Evolutionary conservation across 768 basidiomycete species (phyloP), one percentile per base, ranked within the genome.

Genomic region (Porphyrellus cyaneotinctus): DNA sequence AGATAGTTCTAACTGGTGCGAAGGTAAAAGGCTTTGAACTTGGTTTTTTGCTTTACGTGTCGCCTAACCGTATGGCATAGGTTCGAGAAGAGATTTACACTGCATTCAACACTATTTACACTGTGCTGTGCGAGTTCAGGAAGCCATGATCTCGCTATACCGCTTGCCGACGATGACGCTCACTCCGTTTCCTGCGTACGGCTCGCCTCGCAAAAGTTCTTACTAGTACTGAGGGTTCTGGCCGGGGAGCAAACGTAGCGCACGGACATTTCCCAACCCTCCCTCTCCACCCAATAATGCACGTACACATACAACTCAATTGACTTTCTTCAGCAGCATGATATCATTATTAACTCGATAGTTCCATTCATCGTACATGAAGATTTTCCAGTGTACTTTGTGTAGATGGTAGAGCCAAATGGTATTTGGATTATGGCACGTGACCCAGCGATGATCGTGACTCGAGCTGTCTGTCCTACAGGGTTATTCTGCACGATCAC

Each of bases 1-100:
- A 98, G 78, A 98, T 98, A 63, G 97, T 99, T 52, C 75, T 99
- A 68, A 98, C 97, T 24, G 97, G 97, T 69, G 97, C 97, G 30
- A 99, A 99, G 87, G 97, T 95, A 74, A 79, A 79, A 70, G n/a
- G 26, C 26, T 9, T 28, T 28, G 26, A 9, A 10, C 32, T 33
- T 7, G 12, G 7, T 33, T 33, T 5, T 9, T 28, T n/a, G n/a
- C 26, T 28, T 28, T 28, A 4, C 26, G 26, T 28, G 5, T 28
- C 9, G 26, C 9, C 9, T 28, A 28, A 5, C 26, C 26, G 26
- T 5, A 28, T 9, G 26, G 26, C 22, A 42, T 71, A 95, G 93
- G 88, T 97, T 74, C 82, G 97, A 74, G 95, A 97, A 76, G 95
- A 99, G 80, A 98, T 98, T 59, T 98, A 99, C 70, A 93, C 92